Evolutionary conservation across 2,329 filamentous ascomycete species (phyloP), one percentile per base, ranked within the genome.

Genomic region (Alternaria brassicae): DNA sequence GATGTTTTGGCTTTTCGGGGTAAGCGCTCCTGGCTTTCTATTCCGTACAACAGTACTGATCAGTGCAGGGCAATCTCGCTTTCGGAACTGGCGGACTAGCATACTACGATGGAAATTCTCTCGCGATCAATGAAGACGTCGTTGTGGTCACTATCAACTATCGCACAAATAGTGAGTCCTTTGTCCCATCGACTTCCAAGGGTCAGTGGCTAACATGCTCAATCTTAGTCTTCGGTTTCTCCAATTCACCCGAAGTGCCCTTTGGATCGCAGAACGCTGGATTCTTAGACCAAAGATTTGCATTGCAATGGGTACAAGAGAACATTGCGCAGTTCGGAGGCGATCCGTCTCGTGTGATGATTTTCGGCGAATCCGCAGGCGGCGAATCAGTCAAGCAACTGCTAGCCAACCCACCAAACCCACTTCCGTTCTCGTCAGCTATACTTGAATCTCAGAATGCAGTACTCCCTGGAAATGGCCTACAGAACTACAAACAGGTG

Each of bases 211-310:
- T 53, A 37, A 53, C 15, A 13, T n/a, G n/a, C 3, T 44, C 1
- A 7, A 41, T 5, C 3, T 10, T 17, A 65, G 65, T 65, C 12
- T 72, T 65, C 39, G 70, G 70, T 25, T 68, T 65, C 54, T 70
- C 61, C 9, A 61, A 25, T 44, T 53, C 60, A 36, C 65, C 62
- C 6, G 61, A 53, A 25, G 63, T 65, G 19, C 56, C 60, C 10
- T 61, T 48, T n/a, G 57, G 69, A 17, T 61, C 56, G 2, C 64
- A 67, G 10, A 86, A 86, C 55, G 76, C 81, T 34, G 84, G 83
- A 1, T 82, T 85, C 63, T 83, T 82, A 77, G 84, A 86, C 56
- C 83, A 85, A 60, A 74, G 84, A 19, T 63, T 80, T 4, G 84
- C 82, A 2, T 71, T 86, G 3, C 81, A 85, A 63, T 86, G 84